Conservation (phyloP, 805 yeast species). For the Saccharomyces eubayanus region DNA sequence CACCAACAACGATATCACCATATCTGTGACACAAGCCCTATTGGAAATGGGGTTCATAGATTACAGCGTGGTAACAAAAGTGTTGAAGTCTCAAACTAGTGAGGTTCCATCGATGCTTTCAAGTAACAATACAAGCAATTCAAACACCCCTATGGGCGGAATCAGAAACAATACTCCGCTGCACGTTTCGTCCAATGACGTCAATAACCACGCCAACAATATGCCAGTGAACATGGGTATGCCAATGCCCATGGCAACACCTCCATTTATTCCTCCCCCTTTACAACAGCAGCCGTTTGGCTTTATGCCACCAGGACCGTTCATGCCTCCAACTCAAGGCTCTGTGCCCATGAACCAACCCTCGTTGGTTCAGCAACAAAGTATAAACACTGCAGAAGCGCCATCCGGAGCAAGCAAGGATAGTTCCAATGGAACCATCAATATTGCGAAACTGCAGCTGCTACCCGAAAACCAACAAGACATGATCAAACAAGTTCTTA, state of each 20-base stretch:
- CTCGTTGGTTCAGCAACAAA: neutral
- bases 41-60: constrained; percentile 71
- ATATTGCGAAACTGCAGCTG: constrained; percentile 38
- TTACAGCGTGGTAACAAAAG: constrained; percentile 54
- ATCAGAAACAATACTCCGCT: constrained; percentile 5
- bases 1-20: constrained; percentile 49
- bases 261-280: constrained; percentile 9
- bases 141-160: constrained; percentile 5
- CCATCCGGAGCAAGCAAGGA: neutral
- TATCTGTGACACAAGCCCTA: constrained; percentile 65
- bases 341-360: constrained; percentile 7
- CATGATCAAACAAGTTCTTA: constrained; percentile 43
- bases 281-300: constrained; percentile 11
- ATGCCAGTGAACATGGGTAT: constrained; percentile 5
- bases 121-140: constrained; percentile 2
- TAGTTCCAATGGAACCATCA: constrained; percentile 36
- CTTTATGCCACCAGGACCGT: constrained; percentile 12
- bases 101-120: constrained; percentile 2
- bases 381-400: neutral
- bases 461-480: constrained; percentile 52
- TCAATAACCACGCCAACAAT: constrained; percentile 12
- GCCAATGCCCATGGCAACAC: constrained; percentile 10
- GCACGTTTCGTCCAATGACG: constrained; percentile 5
- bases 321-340: constrained; percentile 9
- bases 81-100: constrained; percentile 27